Base-by-base conservation (phyloP, 768 basidiomycete genomes). In the Leccinellum luteum region DNA sequence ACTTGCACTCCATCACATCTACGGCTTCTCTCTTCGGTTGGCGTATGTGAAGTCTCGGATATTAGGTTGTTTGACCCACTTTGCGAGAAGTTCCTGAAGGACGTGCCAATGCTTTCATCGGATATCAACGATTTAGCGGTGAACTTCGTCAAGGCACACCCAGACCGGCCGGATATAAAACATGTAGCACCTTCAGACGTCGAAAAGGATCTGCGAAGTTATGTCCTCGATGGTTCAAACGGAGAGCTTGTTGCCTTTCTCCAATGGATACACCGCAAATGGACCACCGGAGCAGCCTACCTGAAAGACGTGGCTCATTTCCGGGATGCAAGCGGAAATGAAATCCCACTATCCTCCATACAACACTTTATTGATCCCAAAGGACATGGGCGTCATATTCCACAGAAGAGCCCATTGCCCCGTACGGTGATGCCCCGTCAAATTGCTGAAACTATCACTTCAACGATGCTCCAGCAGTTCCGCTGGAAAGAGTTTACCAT, bases 401-500 rank as follows among this genome's bases (percentile, higher is more conserved):
- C 90, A 3, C 14, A 2, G 32, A 34, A 34, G 32, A 14, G 32
- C 6, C 32, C 32, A 34, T 34, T 34, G 2, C 32, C 32, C 1
- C 6, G 2, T 34, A 5, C 32, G 6, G 32, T 34, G 32, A 34
- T 53, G 10, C 92, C 93, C 2, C 72, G 85, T 54, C 74, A 69
- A 13, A 69, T 95, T 50, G 85, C 86, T 61, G 84, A 82, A 58
- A 69, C 79, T 12, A 78, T 94, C 60, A 66, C 79, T n/a, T 64
- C 79, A 0, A 77, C 78, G 3, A 74, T 77, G 13, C 75, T 94
- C 3, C 57, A 72, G 3, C 76, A 81, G 4, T 90, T 96, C 60
- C 83, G 82, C 1, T 94, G 92, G 89, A 74, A 75, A 14, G 92
- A 95, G 68, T 75, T 97, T 8, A 78, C 81, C 0, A 67, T 94